phyloP scores from a whole-genome alignment of 306 rosid genomes.

The Vachellia pachyceras region DNA sequence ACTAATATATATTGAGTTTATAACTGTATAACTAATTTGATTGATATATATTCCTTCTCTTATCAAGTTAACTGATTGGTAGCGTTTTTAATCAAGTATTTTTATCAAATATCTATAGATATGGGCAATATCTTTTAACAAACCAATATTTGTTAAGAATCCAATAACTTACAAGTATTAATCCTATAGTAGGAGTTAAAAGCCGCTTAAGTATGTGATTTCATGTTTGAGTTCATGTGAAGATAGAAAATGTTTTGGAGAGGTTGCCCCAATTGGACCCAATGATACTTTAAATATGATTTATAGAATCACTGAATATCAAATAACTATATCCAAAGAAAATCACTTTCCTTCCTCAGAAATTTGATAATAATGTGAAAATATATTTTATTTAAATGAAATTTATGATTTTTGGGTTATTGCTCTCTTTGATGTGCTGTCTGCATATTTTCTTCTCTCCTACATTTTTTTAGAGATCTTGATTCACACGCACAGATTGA shows the following conservation, averaged over 20 bases:
- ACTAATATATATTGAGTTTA: background rate
- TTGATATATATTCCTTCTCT: background rate
- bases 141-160: too few species aligned
- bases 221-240: too few species aligned
- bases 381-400: too few species aligned
- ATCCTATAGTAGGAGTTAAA: too few species aligned
- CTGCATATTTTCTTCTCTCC: background rate
- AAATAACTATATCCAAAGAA: background rate
- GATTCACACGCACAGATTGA: background rate
- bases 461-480: too few species aligned
- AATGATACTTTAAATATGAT: too few species aligned
- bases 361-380: background rate
- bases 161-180: too few species aligned
- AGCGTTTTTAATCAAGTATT: background rate
- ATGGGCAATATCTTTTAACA: too few species aligned
- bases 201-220: too few species aligned
- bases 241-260: too few species aligned
- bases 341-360: background rate
- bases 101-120: too few species aligned
- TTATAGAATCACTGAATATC: background rate
- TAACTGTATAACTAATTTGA: background rate
- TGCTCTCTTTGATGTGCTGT: background rate
- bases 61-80: background rate
- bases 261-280: too few species aligned
- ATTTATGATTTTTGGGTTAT: background rate